Percentiles rank a stretch among this genome's conserved stretches.
Evolutionary conservation across 768 basidiomycete species (phyloP).

Genomic region (Hygrocybe coccinea): DNA sequence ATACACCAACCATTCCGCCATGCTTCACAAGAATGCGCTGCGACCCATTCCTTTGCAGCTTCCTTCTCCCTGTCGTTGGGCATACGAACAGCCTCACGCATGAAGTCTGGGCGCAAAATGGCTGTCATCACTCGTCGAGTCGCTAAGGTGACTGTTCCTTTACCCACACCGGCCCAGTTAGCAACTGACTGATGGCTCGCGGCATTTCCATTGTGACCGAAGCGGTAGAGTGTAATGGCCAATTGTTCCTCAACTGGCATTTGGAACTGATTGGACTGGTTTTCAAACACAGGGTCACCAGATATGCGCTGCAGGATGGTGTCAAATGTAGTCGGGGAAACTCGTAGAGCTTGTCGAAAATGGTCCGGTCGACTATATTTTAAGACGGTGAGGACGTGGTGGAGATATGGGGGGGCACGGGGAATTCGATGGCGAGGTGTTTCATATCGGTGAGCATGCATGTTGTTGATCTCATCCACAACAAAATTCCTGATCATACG

Average conservation of each 20-base stretch:
- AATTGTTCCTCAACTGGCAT: slow-evolving; percentile 30
- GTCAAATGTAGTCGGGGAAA: slow-evolving; percentile 35
- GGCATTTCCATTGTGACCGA: slow-evolving; percentile 39
- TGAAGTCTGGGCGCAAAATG: slow-evolving; percentile 23
- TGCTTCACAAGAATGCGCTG: slow-evolving; percentile 24
- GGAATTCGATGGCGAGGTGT: slow-evolving; percentile 11
- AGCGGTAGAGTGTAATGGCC: slow-evolving; percentile 35
- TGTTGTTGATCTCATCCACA: slow-evolving; percentile 6
- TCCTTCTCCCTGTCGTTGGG: slow-evolving; percentile 33
- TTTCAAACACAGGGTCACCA: slow-evolving; percentile 23
- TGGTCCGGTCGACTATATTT: slow-evolving; percentile 21
- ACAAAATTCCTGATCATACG: neutral
- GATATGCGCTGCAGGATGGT: slow-evolving; percentile 19
- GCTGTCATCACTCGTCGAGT: slow-evolving; percentile 31
- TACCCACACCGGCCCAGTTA: slow-evolving; percentile 34
- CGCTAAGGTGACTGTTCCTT: slow-evolving; percentile 26
- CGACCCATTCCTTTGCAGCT: slow-evolving; percentile 36
- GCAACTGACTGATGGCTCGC: slow-evolving; percentile 29
- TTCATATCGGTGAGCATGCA: slow-evolving; percentile 17
- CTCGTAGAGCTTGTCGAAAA: slow-evolving; percentile 28
- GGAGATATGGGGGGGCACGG: slow-evolving; percentile 9
- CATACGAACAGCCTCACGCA: slow-evolving; percentile 21
- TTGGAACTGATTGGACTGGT: slow-evolving; percentile 25
- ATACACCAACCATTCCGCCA: slow-evolving; percentile 36
- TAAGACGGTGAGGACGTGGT: slow-evolving; percentile 16